These are phyloP conservation scores for Fragosphaeria purpurea DNA, from an alignment of 2,329 filamentous ascomycete genomes.

Conservation along the genomic window DNA sequence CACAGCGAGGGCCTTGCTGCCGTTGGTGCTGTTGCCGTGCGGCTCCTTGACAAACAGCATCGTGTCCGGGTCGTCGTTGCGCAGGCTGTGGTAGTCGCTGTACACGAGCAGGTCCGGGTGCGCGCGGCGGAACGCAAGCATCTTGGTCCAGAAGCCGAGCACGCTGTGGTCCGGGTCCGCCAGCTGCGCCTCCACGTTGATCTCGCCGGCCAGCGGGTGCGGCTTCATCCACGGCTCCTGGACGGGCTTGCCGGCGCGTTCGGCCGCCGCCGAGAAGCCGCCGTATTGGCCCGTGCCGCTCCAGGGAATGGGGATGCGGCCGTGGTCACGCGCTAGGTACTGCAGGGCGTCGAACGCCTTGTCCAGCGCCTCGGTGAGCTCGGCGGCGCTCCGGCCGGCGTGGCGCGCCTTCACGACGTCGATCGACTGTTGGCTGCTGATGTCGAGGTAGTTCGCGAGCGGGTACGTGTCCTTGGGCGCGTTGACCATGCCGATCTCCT, in stretches of 20 bases:
- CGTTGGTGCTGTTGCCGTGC: slow-evolving; percentile 4
- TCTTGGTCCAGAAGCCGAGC: slow-evolving; percentile 49
- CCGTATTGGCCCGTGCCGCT: slow-evolving; percentile 30
- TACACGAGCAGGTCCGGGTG: slow-evolving; percentile 50
- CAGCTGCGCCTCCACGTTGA: slow-evolving; percentile 43
- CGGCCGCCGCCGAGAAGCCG: slow-evolving; percentile 46
- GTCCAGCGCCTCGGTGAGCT: slow-evolving; percentile 33
- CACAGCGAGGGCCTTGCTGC: slow-evolving; percentile 21
- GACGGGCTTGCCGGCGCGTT: slow-evolving; percentile 21
- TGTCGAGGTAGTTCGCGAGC: slow-evolving; percentile 35
- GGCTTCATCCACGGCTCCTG: slow-evolving; percentile 45
- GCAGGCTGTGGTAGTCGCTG: slow-evolving; percentile 44
- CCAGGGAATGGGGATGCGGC: slow-evolving; percentile 59
- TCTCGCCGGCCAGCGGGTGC: slow-evolving; percentile 41
- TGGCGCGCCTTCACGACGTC: neutral
- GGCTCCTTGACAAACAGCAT: slow-evolving; percentile 32
- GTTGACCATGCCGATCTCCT: slow-evolving; percentile 48
- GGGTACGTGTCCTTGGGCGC: slow-evolving; percentile 33
- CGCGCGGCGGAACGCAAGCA: slow-evolving; percentile 42
- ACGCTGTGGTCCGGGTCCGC: slow-evolving; percentile 32
- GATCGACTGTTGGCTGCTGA: slow-evolving; percentile 35
- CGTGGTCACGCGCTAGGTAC: slow-evolving; percentile 51
- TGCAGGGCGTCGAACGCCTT: slow-evolving; percentile 42
- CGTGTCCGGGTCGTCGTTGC: slow-evolving; percentile 30
- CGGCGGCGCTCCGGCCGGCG: slow-evolving; percentile 20